Evolutionary conservation across 2,329 filamentous ascomycete species (phyloP).

Genomic region (Corniculantispora saksenae): DNA sequence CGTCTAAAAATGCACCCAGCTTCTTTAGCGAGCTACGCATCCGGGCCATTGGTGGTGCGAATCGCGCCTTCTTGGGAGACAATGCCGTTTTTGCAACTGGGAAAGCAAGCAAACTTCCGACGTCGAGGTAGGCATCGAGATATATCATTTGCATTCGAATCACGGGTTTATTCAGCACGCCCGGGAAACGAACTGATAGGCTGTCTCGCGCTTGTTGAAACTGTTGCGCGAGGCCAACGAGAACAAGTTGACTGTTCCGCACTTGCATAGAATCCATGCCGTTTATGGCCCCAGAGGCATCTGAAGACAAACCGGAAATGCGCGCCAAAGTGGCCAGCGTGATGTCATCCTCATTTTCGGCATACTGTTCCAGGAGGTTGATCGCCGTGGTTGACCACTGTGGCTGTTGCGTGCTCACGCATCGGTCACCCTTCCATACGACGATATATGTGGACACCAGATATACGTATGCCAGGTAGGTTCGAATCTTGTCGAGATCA

Average conservation of each 20-base stretch:
- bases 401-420: conserved; percentile 1
- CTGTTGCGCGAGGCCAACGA: conserved; percentile 1
- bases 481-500: conserved; percentile 9
- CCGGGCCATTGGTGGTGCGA: neutral
- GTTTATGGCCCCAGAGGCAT: conserved; percentile 2
- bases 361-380: conserved; percentile 9
- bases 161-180: neutral
- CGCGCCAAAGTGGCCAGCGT: conserved; percentile 11
- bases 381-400: conserved; percentile 3
- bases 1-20: conserved; percentile 13
- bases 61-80: conserved; percentile 7
- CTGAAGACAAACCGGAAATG: neutral
- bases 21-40: neutral
- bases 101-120: conserved; percentile 18
- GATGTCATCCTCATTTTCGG: neutral
- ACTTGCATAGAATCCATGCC: neutral
- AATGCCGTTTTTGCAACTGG: conserved; percentile 15
- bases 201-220: conserved; percentile 5
- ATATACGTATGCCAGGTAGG: conserved; percentile 13
- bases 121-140: conserved; percentile 20
- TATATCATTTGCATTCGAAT: conserved; percentile 18
- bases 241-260: conserved; percentile 9
- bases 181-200: neutral
- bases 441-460: conserved; percentile 16
- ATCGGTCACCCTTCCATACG: conserved; percentile 14